Base-by-base conservation (phyloP, 2,329 filamentous ascomycete species). In the Coniochaeta prunicola region DNA sequence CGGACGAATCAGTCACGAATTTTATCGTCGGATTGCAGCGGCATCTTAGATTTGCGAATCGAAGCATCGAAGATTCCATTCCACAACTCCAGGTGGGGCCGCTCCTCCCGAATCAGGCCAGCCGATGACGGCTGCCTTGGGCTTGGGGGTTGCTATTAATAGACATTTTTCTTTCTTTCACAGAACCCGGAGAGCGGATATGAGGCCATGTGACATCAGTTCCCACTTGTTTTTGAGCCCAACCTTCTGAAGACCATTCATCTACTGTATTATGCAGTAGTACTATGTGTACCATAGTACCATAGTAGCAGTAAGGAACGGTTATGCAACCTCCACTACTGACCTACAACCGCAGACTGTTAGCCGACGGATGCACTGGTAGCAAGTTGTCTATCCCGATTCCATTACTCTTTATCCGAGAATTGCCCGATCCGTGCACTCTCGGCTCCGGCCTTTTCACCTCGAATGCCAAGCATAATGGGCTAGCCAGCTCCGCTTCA, bases 21-120 rank as follows among this genome's bases (percentile, higher is more conserved):
- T 13, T 50, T 10, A 12, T 30, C 45, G 13, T 28, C 45, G 28
- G 53, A 55, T 55, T 12, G 36, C 53, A 21, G 53, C 53, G 30
- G 30, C 53, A 55, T 55, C 53, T 55, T 8, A 55, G 53, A 55
- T 55, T 21, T 55, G 53, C 53, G 53, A 55, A 55, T 55, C 53
- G 53, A 55, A 55, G 33, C 30, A 55, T 55, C 53, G 53, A 55
- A 55, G 30, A 55, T 33, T 55, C 33, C 53, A 55, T 55, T 17
- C 53, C 53, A 55, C 53, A 17, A 17, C 45, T 50, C 45, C 45
- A 13, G 10, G 45, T 30, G 21, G 45, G 10, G 45, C 45, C 45
- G 45, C 24, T 21, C n/a, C 30, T 50, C 13, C 45, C 45, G 45
- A 50, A 50, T 50, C 24, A 50, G 45, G 24, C 26, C 28, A 21